Evolutionary conservation across 2,329 filamentous ascomycete genomes (phyloP), one percentile per base, ranked within the genome.

Genomic region (Colletotrichum destructivum): DNA sequence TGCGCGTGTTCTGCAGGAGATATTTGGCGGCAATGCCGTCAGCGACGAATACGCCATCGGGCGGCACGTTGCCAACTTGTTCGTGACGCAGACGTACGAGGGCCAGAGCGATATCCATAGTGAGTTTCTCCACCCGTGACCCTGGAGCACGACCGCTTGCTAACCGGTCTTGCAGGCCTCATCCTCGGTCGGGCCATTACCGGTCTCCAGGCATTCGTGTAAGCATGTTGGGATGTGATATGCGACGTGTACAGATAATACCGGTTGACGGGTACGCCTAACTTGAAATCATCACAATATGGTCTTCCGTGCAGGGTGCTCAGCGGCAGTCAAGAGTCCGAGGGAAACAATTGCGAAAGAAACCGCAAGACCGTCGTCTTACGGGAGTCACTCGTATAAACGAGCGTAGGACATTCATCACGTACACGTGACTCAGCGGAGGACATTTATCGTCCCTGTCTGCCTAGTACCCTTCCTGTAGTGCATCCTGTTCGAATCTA

Each of bases 41-140:
- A 98, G 95, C 79, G 96, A 99, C 78, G 96, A 99, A 84, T 99
- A 98, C 79, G 91, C 91, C 73, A 98, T 99, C 78, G 96, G 94
- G 18, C 90, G 96, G 74, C 96, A 98, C 84, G 96, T 98, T 71
- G 92, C 96, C 68, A 99, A 99, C 81, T 82, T 99, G 74, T 99
- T 97, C 82, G 96, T 99, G 64, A 97, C 96, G 66, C 96, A 98
- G 85, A 98, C 96, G 2, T 99, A 99, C 77, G 96, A 99, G 84
- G 96, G 96, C 26, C 96, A 98, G 84, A 98, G 95, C 79, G 96
- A 98, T 83, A 98, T 98, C 80, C 96, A 98, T 82, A 90, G 94
- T 96, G 84, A 88, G 93, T 89, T 66, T 42, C 69, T 54, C 61
- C 15, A 12, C 8, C 42, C 23, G 7, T 18, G 8, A 16, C 2